Conservation (phyloP, 2,329 filamentous ascomycete species). For the Pseudogymnoascus sp. region DNA sequence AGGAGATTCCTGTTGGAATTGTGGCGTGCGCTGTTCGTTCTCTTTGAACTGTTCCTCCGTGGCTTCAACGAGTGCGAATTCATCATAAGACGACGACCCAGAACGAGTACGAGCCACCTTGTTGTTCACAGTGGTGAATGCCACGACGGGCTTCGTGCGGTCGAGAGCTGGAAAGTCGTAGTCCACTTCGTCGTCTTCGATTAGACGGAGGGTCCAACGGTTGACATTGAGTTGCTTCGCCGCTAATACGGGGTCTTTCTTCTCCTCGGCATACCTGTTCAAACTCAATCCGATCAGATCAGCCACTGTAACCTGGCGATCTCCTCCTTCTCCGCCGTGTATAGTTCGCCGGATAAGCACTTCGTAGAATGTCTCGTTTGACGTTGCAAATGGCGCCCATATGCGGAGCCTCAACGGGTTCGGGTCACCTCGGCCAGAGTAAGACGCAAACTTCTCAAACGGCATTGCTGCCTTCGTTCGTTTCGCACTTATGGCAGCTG, state of each 20-base stretch:
- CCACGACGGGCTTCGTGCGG: slow-evolving; percentile 62
- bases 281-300: slow-evolving; percentile 76
- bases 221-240: slow-evolving; percentile 67
- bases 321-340: slow-evolving; percentile 55
- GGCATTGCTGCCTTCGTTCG: slow-evolving; percentile 61
- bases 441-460: slow-evolving; percentile 66
- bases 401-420: slow-evolving; percentile 70
- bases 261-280: slow-evolving; percentile 71
- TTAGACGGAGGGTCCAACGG: slow-evolving; percentile 75
- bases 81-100: slow-evolving; percentile 70
- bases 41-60: slow-evolving; percentile 59
- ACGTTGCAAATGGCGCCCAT: slow-evolving; percentile 63
- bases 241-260: slow-evolving; percentile 58
- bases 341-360: slow-evolving; percentile 63
- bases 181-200: slow-evolving; percentile 76
- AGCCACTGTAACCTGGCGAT: slow-evolving; percentile 60
- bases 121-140: slow-evolving; percentile 69
- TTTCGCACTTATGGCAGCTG: slow-evolving; percentile 64
- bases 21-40: slow-evolving; percentile 60
- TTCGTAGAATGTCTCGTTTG: slow-evolving; percentile 58
- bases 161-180: slow-evolving; percentile 76
- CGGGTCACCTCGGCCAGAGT: slow-evolving; percentile 70
- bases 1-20: slow-evolving; percentile 51
- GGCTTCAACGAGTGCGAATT: slow-evolving; percentile 72
- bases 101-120: slow-evolving; percentile 51